phyloP scores from a whole-genome alignment of 768 basidiomycete species.

The Boletellus ananiceps region DNA sequence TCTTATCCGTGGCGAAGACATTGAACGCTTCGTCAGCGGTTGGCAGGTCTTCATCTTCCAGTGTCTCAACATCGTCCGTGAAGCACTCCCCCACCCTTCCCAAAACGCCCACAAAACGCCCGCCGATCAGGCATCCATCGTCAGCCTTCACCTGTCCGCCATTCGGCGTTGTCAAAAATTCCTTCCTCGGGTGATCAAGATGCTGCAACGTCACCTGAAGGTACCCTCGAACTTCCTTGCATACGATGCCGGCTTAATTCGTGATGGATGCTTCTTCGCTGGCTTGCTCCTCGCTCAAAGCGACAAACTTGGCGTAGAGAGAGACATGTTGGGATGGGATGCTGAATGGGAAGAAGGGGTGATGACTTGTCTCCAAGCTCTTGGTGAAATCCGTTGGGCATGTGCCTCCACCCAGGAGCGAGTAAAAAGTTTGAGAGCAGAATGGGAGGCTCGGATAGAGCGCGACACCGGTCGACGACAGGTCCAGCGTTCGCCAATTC shows the following conservation, averaged over 20 bases:
- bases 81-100: conserved; percentile 53
- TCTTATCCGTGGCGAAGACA: conserved; percentile 44
- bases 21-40: conserved; percentile 68
- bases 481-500: conserved; percentile 20
- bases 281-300: conserved; percentile 67
- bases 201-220: conserved; percentile 47
- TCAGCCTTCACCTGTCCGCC: conserved; percentile 46
- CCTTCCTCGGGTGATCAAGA: conserved; percentile 47
- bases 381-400: conserved; percentile 81
- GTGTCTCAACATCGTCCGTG: conserved; percentile 84
- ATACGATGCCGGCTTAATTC: conserved; percentile 82
- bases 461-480: conserved; percentile 31
- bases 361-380: conserved; percentile 60
- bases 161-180: conserved; percentile 43
- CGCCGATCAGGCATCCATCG: conserved; percentile 44
- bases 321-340: conserved; percentile 22
- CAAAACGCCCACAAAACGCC: conserved; percentile 40
- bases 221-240: conserved; percentile 55
- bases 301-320: conserved; percentile 33
- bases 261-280: conserved; percentile 89
- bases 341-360: conserved; percentile 32
- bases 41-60: conserved; percentile 96
- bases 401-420: conserved; percentile 72
- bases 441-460: conserved; percentile 39
- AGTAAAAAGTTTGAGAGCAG: conserved; percentile 51